These are phyloP conservation scores for Echites panduratus DNA, from an alignment of 257 asterid genomes.

Conservation along the genomic window DNA sequence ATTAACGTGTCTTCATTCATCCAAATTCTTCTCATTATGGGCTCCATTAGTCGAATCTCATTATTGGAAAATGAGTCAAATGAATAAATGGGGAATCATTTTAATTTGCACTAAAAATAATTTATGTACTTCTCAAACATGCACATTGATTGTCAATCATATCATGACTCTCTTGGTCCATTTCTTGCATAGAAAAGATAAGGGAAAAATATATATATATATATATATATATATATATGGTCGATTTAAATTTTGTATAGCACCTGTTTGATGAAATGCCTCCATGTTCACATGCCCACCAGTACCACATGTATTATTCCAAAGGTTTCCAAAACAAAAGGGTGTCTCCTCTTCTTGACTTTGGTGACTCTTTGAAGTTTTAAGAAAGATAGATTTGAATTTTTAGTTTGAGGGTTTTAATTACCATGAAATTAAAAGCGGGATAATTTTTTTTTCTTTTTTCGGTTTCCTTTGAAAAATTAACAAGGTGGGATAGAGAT, in stretches of 20 bases:
- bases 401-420: not conserved
- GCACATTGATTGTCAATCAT: conserved; percentile 11
- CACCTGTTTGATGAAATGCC: not conserved
- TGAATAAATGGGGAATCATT: conserved; percentile 28
- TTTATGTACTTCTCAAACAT: conserved; percentile 13
- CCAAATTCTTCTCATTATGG: conserved; percentile 26
- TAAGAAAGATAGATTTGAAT: not conserved
- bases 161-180: not conserved
- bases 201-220: no score
- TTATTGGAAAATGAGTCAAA: conserved; percentile 33
- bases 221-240: no score
- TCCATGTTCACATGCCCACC: not conserved
- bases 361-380: conserved; percentile 2
- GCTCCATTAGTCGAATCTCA: conserved; percentile 43
- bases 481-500: no score
- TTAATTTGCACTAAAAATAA: conserved; percentile 7
- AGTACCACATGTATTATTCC: not conserved
- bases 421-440: no score
- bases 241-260: not conserved
- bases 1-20: conserved; percentile 30
- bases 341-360: not conserved
- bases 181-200: not conserved
- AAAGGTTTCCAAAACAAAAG: not conserved
- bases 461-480: no score
- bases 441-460: no score